A percentile compares a stretch with the other conserved stretches of the same genome.
Conservation (phyloP, 2,329 filamentous ascomycete species). For the Claviceps fusiformis region DNA sequence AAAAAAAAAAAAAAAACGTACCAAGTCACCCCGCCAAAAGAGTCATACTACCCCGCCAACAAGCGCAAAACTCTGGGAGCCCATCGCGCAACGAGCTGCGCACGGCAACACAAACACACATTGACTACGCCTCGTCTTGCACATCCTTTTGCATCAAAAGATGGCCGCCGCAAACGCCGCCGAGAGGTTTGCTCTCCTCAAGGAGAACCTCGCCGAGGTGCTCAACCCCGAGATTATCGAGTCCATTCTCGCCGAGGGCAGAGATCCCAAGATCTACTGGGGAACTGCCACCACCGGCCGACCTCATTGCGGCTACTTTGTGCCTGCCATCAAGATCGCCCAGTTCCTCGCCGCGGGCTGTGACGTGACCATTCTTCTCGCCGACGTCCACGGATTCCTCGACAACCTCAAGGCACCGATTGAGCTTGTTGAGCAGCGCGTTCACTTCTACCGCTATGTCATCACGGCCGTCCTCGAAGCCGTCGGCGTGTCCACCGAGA, state of each 20-base stretch:
- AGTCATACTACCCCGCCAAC: background rate
- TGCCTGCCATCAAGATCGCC: constrained; percentile 78
- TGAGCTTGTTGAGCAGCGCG: constrained; percentile 71
- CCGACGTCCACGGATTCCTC: constrained; percentile 64
- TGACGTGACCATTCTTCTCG: constrained; percentile 65
- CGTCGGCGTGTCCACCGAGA: constrained; percentile 64
- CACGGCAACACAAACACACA: background rate
- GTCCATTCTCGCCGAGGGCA: constrained; percentile 54
- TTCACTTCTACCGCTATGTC: constrained; percentile 67
- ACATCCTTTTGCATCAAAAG: background rate
- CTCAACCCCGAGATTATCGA: constrained; percentile 77
- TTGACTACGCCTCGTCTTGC: background rate
- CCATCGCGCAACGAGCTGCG: background rate
- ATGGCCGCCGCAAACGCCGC: constrained; percentile 19
- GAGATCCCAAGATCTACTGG: constrained; percentile 73
- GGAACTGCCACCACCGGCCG: constrained; percentile 76
- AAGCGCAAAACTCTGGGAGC: background rate
- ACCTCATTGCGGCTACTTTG: constrained; percentile 82
- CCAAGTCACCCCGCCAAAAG: background rate
- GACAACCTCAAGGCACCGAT: constrained; percentile 78
- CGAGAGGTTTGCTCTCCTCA: constrained; percentile 65
- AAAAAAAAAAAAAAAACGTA: background rate
- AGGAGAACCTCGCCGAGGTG: constrained; percentile 66
- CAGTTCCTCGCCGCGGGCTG: constrained; percentile 77
- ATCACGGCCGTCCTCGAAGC: constrained; percentile 65